phyloP scores from a whole-genome alignment of 306 rosid genomes.

The Lathyrus tuberosus region DNA sequence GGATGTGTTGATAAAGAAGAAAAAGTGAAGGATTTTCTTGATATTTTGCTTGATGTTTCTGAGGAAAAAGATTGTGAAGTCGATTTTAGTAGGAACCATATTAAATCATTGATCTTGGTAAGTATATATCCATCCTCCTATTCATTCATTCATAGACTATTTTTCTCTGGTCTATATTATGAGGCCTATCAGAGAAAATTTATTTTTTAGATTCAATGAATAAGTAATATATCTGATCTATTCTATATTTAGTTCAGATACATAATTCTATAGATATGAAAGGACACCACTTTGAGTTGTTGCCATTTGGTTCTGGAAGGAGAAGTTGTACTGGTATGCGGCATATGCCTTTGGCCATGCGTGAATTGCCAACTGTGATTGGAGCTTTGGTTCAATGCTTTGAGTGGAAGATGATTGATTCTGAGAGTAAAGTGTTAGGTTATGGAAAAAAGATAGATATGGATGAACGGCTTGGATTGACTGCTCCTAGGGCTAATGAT shows the following conservation, averaged over 20 bases:
- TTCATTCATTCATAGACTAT: background rate
- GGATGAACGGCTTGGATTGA: slow-evolving; percentile 55
- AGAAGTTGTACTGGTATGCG: slow-evolving; percentile 64
- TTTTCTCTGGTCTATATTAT: no score
- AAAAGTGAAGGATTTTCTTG: slow-evolving; percentile 47
- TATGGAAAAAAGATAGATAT: slow-evolving; percentile 17
- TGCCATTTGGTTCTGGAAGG: slow-evolving; percentile 51
- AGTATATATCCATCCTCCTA: background rate
- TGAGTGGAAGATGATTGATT: slow-evolving; percentile 45
- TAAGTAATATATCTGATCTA: no score
- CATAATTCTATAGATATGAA: background rate
- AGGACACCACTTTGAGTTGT: background rate
- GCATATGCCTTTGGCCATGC: slow-evolving; percentile 47
- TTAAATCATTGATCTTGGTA: slow-evolving; percentile 53
- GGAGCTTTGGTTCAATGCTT: slow-evolving; percentile 57
- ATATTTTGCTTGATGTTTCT: slow-evolving; percentile 44
- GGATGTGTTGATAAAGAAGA: slow-evolving; percentile 15
- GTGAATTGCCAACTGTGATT: slow-evolving; percentile 40
- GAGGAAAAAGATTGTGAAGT: slow-evolving; percentile 40
- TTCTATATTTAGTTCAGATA: no score
- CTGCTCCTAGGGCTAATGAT: slow-evolving; percentile 49
- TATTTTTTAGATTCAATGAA: no score
- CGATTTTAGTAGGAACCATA: slow-evolving; percentile 42
- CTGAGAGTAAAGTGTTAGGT: background rate
- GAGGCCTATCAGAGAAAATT: no score